Percentiles rank a stretch among this genome's conserved stretches.
phyloP scores from a whole-genome alignment of 805 yeast genomes.

The Saccharomycopsis sp. region DNA sequence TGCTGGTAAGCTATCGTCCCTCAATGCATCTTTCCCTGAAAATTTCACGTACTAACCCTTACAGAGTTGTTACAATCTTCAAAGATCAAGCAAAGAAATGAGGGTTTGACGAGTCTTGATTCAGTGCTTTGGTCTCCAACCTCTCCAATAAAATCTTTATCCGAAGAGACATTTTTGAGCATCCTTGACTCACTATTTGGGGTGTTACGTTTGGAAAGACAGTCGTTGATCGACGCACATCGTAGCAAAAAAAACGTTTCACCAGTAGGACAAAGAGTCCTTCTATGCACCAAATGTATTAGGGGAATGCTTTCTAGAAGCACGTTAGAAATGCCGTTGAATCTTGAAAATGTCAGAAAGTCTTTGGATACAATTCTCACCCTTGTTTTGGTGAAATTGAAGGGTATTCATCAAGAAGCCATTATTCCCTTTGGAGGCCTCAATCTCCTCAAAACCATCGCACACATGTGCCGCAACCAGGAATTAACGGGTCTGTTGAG shows the following conservation, averaged over 20 bases:
- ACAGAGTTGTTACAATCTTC: conserved; percentile 35
- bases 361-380: background rate
- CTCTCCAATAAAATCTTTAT: conserved; percentile 13
- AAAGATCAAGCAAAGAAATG: conserved; percentile 49
- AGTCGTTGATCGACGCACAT: background rate
- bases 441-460: background rate
- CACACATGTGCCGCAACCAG: background rate
- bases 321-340: conserved; percentile 15
- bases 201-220: conserved; percentile 20
- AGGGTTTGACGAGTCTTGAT: conserved; percentile 38
- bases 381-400: conserved; percentile 4
- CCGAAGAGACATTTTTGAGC: conserved; percentile 14
- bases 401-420: background rate
- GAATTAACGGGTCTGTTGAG: background rate
- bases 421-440: background rate
- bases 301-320: conserved; percentile 23
- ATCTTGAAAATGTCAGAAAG: background rate
- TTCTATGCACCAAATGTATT: conserved; percentile 16
- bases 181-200: background rate
- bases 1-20: background rate
- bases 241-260: background rate
- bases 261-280: background rate
- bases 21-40: background rate
- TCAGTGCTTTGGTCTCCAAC: conserved; percentile 20
- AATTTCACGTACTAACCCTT: background rate